A percentile compares a stretch with the other conserved stretches of the same genome.
phyloP scores from a whole-genome alignment of 345 rosid species.

The Citrus australasica region DNA sequence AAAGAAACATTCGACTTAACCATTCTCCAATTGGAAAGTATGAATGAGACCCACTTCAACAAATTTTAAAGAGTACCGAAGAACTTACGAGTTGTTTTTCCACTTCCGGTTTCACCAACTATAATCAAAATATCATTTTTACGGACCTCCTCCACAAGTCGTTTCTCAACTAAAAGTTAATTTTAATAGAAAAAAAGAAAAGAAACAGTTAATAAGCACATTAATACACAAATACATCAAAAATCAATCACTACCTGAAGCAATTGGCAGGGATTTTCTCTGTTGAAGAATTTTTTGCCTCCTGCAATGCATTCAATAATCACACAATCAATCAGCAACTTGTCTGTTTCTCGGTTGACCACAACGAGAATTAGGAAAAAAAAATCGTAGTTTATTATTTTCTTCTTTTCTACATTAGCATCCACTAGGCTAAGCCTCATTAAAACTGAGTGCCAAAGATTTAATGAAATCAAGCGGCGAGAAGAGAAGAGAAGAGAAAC shows the following conservation, averaged over 20 bases:
- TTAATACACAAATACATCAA: neutral
- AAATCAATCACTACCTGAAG: constrained; percentile 47
- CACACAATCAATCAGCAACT: neutral
- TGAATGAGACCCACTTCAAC: neutral
- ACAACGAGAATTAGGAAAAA: neutral
- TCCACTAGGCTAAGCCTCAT: no score
- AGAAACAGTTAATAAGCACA: constrained; percentile 11
- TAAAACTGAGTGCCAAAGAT: neutral
- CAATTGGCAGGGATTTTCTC: constrained; percentile 82
- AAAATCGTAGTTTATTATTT: neutral
- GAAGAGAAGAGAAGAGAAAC: neutral
- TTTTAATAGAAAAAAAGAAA: constrained; percentile 9
- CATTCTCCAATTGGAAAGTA: neutral
- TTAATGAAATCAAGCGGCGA: neutral
- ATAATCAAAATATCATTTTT: constrained; percentile 58
- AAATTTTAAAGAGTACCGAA: neutral
- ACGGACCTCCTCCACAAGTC: constrained; percentile 70
- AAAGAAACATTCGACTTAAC: neutral
- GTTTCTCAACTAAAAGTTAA: constrained; percentile 44
- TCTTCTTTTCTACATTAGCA: neutral
- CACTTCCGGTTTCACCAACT: constrained; percentile 99
- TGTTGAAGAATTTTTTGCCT: constrained; percentile 52
- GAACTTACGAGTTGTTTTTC: constrained; percentile 88
- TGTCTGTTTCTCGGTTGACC: no score
- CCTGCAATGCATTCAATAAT: constrained; percentile 26